These are phyloP conservation scores for Nitzschia sp. DNA, from an alignment of 108 stramenopile genomes.

Conservation along the genomic window DNA sequence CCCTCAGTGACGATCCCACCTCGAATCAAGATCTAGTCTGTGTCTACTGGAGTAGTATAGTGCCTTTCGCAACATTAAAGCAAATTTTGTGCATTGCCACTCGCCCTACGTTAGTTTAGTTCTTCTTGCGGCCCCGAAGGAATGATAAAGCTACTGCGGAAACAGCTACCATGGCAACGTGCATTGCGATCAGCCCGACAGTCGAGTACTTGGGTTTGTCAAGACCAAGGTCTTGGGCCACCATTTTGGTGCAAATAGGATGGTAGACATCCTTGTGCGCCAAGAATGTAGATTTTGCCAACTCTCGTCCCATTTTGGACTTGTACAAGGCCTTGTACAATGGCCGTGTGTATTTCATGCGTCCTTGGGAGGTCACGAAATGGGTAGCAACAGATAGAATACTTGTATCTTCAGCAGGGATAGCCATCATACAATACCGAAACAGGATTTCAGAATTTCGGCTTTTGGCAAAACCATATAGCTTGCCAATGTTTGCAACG, in stretches of 20 bases:
- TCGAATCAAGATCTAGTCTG: no score
- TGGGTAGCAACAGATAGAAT: slow-evolving; percentile 69
- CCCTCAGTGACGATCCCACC: no score
- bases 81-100: no score
- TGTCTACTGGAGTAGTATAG: no score
- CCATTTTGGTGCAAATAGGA: slow-evolving; percentile 92
- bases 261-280: slow-evolving; percentile 88
- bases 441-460: slow-evolving; percentile 89
- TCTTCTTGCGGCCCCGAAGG: neutral
- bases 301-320: slow-evolving; percentile 57
- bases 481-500: slow-evolving; percentile 64
- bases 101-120: neutral
- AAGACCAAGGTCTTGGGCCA: slow-evolving; percentile 70
- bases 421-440: slow-evolving; percentile 86
- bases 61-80: no score
- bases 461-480: slow-evolving; percentile 60
- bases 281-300: slow-evolving; percentile 82
- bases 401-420: slow-evolving; percentile 65
- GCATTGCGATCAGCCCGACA: neutral
- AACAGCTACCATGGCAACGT: slow-evolving; percentile 4
- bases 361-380: slow-evolving; percentile 93
- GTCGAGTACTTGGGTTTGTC: neutral
- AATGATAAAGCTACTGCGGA: slow-evolving; percentile 3
- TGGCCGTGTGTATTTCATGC: slow-evolving; percentile 98
- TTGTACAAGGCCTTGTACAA: slow-evolving; percentile 81